Base-by-base conservation (phyloP, 2,329 filamentous ascomycete species). In the Paracamarosporium sp. region DNA sequence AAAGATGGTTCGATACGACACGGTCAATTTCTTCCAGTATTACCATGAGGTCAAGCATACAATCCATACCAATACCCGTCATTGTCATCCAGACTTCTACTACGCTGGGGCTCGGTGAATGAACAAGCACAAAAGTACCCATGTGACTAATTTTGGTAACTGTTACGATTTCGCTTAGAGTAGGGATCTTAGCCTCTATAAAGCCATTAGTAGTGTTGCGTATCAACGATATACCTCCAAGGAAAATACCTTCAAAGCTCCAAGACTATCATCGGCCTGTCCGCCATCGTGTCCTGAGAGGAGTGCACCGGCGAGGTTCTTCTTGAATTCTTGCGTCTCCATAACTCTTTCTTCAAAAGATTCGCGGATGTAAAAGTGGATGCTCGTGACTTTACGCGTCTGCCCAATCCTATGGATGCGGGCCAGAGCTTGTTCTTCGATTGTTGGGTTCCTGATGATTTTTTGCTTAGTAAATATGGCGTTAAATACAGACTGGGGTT, bases 341-440 rank as follows among this genome's bases (percentile, higher is more conserved):
- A 59, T 58, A 20, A 59, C 61, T 78, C 69, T 59, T 31, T 59
- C 51, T 43, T 81, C 79, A 15, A 81, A 77, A 0, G 76, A 76
- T 24, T 76, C 67, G 2, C 68, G 60, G 7, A 82, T 67, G 17
- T 74, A 73, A 20, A 78, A 78, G 1, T 77, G 72, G 1, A 80
- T 59, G 0, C 74, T 80, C 0, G 72, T 79, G 0, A 81, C 68
- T 4, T 59, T 41, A 20, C 31, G 57, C 11, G 35, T 65, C 33
- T 70, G 67, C 1, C 68, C 66, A 13, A 70, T 57, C 0, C 67
- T 59, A 24, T 71, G 68, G 3, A 64, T 60, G 11, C 64, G 68
- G 1, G 77, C 76, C 0, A 82, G 62, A 0, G 79, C 79, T 59
- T 81, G 79, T 4, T 81, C 79, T 59, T 82, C 78, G 0, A 80